These are phyloP conservation scores for Rhizopogon parksii DNA, from an alignment of 1,284 basidiomycete species.

Conservation along the genomic window DNA sequence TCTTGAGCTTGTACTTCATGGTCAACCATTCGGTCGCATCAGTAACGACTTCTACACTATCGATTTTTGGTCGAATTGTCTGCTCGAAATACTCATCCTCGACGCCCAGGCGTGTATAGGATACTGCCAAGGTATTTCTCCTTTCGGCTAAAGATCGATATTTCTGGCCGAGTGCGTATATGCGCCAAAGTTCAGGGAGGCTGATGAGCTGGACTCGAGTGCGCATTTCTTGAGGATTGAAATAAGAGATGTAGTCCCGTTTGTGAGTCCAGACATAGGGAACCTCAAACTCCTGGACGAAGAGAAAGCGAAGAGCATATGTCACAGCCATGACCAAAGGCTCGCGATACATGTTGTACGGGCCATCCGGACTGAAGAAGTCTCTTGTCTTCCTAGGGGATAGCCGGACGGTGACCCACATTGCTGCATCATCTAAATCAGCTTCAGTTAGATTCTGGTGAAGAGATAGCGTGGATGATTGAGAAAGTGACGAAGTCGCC, in stretches of 20 bases:
- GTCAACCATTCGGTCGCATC: slow-evolving; percentile 91
- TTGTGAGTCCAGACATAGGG: slow-evolving; percentile 95
- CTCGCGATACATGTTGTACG: slow-evolving; percentile 52
- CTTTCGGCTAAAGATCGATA: slow-evolving; percentile 81
- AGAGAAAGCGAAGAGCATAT: slow-evolving; percentile 76
- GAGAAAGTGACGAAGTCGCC: slow-evolving; percentile 76
- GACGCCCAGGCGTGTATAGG: slow-evolving; percentile 60
- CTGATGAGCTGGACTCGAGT: slow-evolving; percentile 63
- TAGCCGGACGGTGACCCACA: slow-evolving; percentile 85
- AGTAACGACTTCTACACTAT: slow-evolving; percentile 82
- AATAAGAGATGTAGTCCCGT: slow-evolving; percentile 82
- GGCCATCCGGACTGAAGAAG: slow-evolving; percentile 63
- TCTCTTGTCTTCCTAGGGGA: slow-evolving; percentile 72
- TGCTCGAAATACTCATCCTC: slow-evolving; percentile 70
- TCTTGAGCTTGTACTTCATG: slow-evolving; percentile 79
- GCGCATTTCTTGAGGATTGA: slow-evolving; percentile 54
- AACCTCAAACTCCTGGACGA: slow-evolving; percentile 86
- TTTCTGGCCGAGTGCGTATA: slow-evolving; percentile 79
- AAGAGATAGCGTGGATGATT: slow-evolving; percentile 58
- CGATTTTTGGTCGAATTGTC: slow-evolving; percentile 55
- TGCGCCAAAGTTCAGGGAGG: slow-evolving; percentile 80
- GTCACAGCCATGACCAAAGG: slow-evolving; percentile 79
- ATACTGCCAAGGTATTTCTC: slow-evolving; percentile 51
- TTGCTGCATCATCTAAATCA: slow-evolving; percentile 76
- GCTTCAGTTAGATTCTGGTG: slow-evolving; percentile 61